Evolutionary conservation across 306 rosid genomes (phyloP).

Genomic region (Herpetospermum pedunculosum): DNA sequence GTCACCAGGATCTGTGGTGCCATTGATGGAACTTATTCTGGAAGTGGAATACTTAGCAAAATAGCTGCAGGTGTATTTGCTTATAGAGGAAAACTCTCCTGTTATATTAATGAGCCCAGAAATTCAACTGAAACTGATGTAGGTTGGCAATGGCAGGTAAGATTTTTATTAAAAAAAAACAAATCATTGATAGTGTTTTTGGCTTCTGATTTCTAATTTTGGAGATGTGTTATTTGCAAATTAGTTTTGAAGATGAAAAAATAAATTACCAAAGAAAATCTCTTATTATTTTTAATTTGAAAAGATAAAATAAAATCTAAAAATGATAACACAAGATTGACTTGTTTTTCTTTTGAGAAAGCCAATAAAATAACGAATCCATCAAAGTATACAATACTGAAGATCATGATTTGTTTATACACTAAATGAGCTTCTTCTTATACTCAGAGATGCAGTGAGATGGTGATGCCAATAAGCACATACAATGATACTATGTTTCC

Average conservation of each 20-base stretch:
- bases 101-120: constrained; percentile 26
- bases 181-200: too few species aligned
- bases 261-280: not conserved
- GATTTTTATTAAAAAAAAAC: too few species aligned
- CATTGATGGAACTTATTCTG: constrained; percentile 34
- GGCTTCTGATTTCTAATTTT: too few species aligned
- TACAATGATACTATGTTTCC: constrained; percentile 15
- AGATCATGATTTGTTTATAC: not conserved
- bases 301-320: too few species aligned
- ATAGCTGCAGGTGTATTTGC: constrained; percentile 52
- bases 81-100: constrained; percentile 20
- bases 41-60: constrained; percentile 23
- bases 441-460: constrained; percentile 35
- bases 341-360: not conserved
- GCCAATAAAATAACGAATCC: not conserved
- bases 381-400: not conserved
- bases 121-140: not conserved
- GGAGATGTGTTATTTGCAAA: not conserved
- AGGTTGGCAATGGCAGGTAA: constrained; percentile 87
- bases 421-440: not conserved
- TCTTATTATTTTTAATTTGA: not conserved
- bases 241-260: not conserved
- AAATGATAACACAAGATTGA: not conserved
- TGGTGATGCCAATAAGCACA: constrained; percentile 21
- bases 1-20: constrained; percentile 41